Percentiles rank a stretch among this genome's conserved stretches.
phyloP scores from a whole-genome alignment of 2,329 filamentous ascomycete genomes.

The Corniculantispora saksenae region DNA sequence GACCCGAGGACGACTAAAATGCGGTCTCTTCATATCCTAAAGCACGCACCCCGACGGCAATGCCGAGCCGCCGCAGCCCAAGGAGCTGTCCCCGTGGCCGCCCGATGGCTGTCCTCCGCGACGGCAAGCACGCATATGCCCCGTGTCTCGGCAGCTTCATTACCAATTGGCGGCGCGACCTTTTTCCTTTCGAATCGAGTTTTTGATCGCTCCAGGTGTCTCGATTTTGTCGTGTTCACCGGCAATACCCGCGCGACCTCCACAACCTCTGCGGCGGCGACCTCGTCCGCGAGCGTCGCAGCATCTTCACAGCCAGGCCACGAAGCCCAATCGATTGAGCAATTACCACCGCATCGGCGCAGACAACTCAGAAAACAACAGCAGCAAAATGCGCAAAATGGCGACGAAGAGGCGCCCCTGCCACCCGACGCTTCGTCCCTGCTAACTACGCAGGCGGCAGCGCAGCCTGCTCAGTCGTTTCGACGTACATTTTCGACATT shows the following conservation, averaged over 20 bases:
- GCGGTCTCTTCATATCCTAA: conserved; percentile 15
- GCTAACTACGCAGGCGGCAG: conserved; percentile 53
- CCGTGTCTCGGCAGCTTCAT: conserved; percentile 18
- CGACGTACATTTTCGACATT: conserved; percentile 75
- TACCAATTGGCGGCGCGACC: conserved; percentile 23
- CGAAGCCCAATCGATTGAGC: conserved; percentile 24
- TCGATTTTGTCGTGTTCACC: conserved; percentile 35
- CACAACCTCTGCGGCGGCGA: conserved; percentile 18
- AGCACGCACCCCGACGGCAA: conserved; percentile 9
- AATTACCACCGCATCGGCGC: conserved; percentile 37
- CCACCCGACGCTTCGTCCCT: conserved; percentile 56
- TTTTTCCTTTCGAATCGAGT: conserved; percentile 41
- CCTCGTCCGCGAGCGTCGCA: not conserved
- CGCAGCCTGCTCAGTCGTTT: conserved; percentile 51
- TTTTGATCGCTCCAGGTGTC: conserved; percentile 39
- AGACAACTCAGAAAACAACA: conserved; percentile 34
- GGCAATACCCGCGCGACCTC: conserved; percentile 31
- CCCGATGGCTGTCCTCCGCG: conserved; percentile 35
- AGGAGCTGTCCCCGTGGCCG: not conserved
- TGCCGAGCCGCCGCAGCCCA: not conserved
- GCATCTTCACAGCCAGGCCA: not conserved
- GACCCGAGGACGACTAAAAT: conserved; percentile 15
- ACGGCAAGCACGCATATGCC: conserved; percentile 21
- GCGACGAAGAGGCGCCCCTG: conserved; percentile 33
- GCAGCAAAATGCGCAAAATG: conserved; percentile 11